Conservation (phyloP, 2,329 filamentous ascomycete genomes). For the Proliferodiscus dingleyae region DNA sequence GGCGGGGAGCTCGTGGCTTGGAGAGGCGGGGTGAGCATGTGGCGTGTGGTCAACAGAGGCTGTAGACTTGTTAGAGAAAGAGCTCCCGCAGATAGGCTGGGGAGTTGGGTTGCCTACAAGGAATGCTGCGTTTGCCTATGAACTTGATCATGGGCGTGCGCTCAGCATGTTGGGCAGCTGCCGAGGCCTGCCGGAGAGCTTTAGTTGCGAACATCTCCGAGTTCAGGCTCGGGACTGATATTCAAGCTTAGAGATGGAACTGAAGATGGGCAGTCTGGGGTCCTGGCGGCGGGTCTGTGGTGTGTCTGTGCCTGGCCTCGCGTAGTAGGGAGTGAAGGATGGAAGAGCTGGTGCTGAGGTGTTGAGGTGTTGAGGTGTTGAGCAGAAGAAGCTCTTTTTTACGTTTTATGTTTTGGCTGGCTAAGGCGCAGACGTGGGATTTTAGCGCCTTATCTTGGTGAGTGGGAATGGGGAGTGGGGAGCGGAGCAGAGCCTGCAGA, state of each 20-base stretch:
- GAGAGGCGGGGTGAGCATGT: conserved; percentile 51
- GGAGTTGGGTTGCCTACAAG: conserved; percentile 27
- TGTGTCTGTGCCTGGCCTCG: neutral
- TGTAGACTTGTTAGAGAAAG: conserved; percentile 31
- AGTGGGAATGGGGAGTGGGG: no score
- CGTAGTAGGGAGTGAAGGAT: neutral
- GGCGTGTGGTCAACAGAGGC: conserved; percentile 54
- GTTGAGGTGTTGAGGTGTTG: neutral
- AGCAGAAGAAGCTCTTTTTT: no score
- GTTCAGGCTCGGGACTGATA: neutral
- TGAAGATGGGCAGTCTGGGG: conserved; percentile 9
- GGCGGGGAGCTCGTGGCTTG: conserved; percentile 47
- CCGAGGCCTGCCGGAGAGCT: conserved; percentile 32
- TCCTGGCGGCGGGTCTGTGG: conserved; percentile 13
- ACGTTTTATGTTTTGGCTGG: no score
- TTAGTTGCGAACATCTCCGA: conserved; percentile 35
- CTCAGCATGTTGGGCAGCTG: conserved; percentile 29
- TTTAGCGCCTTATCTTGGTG: no score
- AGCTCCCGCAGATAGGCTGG: neutral
- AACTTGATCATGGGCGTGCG: conserved; percentile 39
- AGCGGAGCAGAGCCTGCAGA: no score
- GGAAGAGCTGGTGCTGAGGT: neutral
- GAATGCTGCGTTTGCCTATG: conserved; percentile 36
- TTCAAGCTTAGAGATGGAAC: conserved; percentile 7
- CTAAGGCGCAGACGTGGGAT: no score